Evolutionary conservation across 108 stramenopile genomes (phyloP), one percentile per base, ranked within the genome.

Genomic region (Pelagomonas calceolata): DNA sequence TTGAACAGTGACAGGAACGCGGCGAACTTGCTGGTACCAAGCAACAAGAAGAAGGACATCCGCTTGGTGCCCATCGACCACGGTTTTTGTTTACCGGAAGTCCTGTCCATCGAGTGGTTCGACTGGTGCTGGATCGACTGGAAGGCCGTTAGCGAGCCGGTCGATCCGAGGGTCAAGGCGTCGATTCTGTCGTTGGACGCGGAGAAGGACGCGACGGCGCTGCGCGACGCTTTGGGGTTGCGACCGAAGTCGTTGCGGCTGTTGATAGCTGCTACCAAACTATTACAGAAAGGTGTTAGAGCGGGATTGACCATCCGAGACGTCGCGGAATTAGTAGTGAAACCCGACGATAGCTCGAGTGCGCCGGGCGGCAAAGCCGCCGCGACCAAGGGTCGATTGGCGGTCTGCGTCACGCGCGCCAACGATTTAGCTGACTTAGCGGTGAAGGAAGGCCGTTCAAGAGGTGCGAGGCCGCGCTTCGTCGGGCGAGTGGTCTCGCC

Each of bases 41-140:
- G 70, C 32, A 44, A 65, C 45, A 78, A 43, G 33, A 76, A 82
- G 30, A 79, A 77, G 37, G 74, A 82, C 73, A 82, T 92, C 60
- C 84, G 88, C 66, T 84, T 98, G 32, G 80, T 95, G 18, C 97
- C 97, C 29, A 98, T 98, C 76, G 97, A 98, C 85, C 97, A 98
- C 76, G 97, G 97, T 16, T 95, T 92, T 60, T 94, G 92, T 77
- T 85, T 98, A 4, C 84, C 95, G n/a, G 85, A 90, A 66, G 81
- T 82, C 34, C 81, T 90, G 12, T 92, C 94, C 75, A 92, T 96
- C n/a, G 92, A 88, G 9, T 95, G 94, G 94, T 95, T 92, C 80
- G 95, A 98, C 80, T 95, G 94, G 95, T 94, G 94, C 67, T 98
- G 97, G 97, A 80, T 98, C 34, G 93, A 96, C 75, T 98, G 94